phyloP scores from a whole-genome alignment of 2,329 filamentous ascomycete genomes.

The Colletotrichum higginsianum region DNA sequence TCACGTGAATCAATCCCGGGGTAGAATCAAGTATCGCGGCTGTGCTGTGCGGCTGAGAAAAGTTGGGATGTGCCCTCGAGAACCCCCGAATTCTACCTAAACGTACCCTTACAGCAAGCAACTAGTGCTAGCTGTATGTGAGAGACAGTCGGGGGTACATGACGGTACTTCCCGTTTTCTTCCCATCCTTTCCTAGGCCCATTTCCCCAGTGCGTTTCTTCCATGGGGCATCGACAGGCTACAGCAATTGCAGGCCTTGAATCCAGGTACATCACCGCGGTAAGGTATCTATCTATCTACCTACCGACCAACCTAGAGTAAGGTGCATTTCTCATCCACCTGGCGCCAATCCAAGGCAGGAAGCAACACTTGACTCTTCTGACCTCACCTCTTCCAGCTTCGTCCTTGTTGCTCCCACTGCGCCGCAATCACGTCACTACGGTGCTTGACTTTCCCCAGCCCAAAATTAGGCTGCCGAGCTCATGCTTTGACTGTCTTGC shows the following conservation, averaged over 20 bases:
- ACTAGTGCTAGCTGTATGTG: conserved; percentile 10
- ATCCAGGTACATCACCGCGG: background rate
- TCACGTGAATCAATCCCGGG: conserved; percentile 35
- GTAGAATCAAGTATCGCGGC: conserved; percentile 27
- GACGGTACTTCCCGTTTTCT: background rate
- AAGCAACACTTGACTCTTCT: background rate
- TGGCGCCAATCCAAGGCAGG: conserved; percentile 5
- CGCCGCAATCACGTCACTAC: conserved; percentile 5
- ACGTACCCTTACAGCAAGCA: background rate
- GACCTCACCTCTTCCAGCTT: background rate
- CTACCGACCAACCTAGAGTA: no score
- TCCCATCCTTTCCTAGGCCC: background rate
- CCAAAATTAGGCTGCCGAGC: conserved; percentile 2
- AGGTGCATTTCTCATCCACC: background rate
- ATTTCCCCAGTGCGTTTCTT: conserved; percentile 20
- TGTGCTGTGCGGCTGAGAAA: conserved; percentile 34
- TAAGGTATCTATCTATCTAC: no score
- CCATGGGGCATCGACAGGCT: background rate
- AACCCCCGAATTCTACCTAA: conserved; percentile 14
- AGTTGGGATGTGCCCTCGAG: conserved; percentile 4
- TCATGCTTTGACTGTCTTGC: background rate
- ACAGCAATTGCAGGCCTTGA: conserved; percentile 8
- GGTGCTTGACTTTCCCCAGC: conserved; percentile 2
- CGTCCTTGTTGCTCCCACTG: conserved; percentile 4
- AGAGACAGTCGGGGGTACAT: conserved; percentile 16